A percentile compares a stretch with the other conserved stretches of the same genome.
Conservation (phyloP, 306 rosid species). For the Fragaria iinumae region DNA sequence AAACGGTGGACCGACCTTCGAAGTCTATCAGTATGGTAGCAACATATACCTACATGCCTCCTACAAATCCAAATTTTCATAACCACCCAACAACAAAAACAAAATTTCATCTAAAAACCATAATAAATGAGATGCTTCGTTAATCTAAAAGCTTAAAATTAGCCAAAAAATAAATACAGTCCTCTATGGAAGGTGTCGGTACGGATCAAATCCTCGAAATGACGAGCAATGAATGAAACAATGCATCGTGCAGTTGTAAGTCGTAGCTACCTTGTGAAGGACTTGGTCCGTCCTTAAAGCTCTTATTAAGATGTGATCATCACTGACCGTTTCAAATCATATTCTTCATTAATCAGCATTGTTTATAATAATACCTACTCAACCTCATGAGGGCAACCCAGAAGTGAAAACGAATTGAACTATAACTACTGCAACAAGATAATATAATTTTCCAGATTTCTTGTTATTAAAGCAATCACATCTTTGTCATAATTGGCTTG, state of each 20-base stretch:
- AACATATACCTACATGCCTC: not conserved
- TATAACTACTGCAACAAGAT: not conserved
- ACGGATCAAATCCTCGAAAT: not conserved
- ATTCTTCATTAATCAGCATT: not conserved
- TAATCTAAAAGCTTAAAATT: not conserved
- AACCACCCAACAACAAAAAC: not conserved
- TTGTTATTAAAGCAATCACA: not conserved
- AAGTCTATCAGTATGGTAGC: not conserved
- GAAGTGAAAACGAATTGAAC: not conserved
- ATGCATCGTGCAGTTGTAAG: not conserved
- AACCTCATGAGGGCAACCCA: not conserved
- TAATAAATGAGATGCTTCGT: too few species aligned
- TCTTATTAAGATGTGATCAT: not conserved
- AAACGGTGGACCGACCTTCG: not conserved
- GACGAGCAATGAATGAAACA: not conserved
- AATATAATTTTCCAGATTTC: not conserved
- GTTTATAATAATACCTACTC: not conserved
- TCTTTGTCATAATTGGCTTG: not conserved
- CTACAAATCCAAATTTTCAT: not conserved
- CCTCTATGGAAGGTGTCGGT: not conserved
- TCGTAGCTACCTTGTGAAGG: not conserved
- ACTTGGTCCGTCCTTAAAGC: not conserved
- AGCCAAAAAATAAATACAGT: not conserved
- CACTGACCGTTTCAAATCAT: not conserved
- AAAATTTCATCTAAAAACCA: not conserved